phyloP scores from a whole-genome alignment of 106 monocot species.

The Iris macrosiphon region DNA sequence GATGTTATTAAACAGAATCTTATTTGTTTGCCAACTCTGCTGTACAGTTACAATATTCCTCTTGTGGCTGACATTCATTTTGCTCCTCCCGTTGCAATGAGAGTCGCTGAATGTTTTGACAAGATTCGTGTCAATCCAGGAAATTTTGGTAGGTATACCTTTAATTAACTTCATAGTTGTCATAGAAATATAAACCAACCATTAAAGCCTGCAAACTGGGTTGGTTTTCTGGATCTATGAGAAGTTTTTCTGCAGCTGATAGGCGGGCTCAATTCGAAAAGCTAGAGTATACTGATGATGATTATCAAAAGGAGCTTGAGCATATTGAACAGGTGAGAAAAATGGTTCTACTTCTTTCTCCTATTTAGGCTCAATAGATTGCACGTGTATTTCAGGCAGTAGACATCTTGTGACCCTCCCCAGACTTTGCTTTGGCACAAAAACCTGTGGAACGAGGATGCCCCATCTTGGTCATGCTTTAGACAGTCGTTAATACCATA shows the following conservation, averaged over 20 bases:
- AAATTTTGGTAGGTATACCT: constrained; percentile 72
- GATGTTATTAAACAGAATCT: not conserved
- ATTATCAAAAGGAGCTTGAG: constrained; percentile 95
- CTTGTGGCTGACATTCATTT: constrained; percentile 98
- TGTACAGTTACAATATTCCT: constrained; percentile 89
- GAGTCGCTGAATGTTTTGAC: constrained; percentile 99
- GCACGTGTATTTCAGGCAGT: not conserved
- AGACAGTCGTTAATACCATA: too few species aligned
- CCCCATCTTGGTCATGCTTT: too few species aligned
- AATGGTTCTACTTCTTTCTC: not conserved
- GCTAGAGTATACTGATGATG: constrained; percentile 84
- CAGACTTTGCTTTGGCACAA: too few species aligned
- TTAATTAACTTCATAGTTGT: not conserved
- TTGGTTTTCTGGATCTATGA: not conserved
- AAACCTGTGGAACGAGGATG: too few species aligned
- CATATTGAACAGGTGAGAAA: constrained; percentile 85
- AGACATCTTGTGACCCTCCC: too few species aligned
- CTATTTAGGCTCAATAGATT: not conserved
- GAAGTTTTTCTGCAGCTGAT: constrained; percentile 97
- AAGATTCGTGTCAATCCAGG: constrained; percentile 99
- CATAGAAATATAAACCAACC: not conserved
- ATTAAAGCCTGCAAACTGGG: not conserved
- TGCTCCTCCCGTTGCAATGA: constrained; percentile 89
- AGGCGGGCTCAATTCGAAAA: constrained; percentile 90
- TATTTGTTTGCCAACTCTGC: not conserved